phyloP scores from a whole-genome alignment of 108 stramenopile species.

The Parietichytrium sp. region DNA sequence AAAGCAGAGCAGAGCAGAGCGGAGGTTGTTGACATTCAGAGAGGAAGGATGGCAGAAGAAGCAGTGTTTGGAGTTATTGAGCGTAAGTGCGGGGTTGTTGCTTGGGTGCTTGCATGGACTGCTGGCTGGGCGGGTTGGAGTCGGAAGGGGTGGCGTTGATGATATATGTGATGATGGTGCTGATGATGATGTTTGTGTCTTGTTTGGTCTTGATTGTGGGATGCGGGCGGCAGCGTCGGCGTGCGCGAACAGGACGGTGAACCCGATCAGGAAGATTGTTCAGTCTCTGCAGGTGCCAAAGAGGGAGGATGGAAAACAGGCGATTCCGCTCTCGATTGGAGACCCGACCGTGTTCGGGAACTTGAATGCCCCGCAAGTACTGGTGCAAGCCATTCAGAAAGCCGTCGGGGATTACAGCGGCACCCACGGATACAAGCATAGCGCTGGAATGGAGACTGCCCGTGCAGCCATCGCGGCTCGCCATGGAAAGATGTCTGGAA shows the following conservation, averaged over 20 bases:
- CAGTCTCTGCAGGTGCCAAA: conserved; percentile 63
- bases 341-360: conserved; percentile 75
- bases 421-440: conserved; percentile 72
- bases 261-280: conserved; percentile 80
- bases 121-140: too few species aligned
- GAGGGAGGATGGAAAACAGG: conserved; percentile 66
- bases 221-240: conserved; percentile 47
- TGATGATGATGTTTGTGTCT: too few species aligned
- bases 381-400: conserved; percentile 60
- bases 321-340: conserved; percentile 80
- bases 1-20: too few species aligned
- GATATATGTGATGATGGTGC: too few species aligned
- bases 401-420: conserved; percentile 41
- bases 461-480: conserved; percentile 71
- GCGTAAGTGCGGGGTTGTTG: too few species aligned
- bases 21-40: too few species aligned
- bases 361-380: conserved; percentile 62
- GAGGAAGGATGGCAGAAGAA: too few species aligned
- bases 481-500: neutral
- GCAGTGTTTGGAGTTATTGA: too few species aligned
- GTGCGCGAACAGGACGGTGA: conserved; percentile 68
- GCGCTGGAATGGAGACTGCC: conserved; percentile 70
- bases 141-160: too few species aligned
- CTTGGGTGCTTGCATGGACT: too few species aligned
- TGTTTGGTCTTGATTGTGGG: too few species aligned